A percentile compares a stretch with the other conserved stretches of the same genome.
Conservation (phyloP, 2,329 filamentous ascomycete species). For the Colletotrichum aenigma region DNA sequence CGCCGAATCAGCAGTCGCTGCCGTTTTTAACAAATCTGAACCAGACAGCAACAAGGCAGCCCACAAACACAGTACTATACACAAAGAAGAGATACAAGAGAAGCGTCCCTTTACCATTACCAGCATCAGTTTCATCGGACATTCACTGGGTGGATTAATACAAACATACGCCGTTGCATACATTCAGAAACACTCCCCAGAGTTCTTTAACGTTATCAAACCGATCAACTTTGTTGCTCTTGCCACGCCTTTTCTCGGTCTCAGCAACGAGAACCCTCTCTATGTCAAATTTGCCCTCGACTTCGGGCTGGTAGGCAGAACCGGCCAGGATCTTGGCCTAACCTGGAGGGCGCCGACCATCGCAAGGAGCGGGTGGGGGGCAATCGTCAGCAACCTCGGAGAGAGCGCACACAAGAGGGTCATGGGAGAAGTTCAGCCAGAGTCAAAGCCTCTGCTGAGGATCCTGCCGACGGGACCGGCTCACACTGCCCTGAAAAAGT, state of each 20-base stretch:
- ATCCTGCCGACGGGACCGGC: constrained; percentile 92
- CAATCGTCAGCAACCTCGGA: constrained; percentile 81
- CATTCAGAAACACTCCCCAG: constrained; percentile 92
- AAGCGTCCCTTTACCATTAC: constrained; percentile 79
- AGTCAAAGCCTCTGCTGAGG: constrained; percentile 85
- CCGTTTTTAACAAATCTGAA: constrained; percentile 42
- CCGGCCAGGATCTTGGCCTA: constrained; percentile 91
- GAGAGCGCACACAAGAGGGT: constrained; percentile 67
- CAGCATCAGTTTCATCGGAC: constrained; percentile 93
- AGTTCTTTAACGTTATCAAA: constrained; percentile 85
- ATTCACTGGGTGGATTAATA: constrained; percentile 87
- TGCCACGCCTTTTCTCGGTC: constrained; percentile 84
- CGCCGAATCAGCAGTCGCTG: constrained; percentile 37
- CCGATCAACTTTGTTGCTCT: constrained; percentile 91
- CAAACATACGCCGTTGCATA: constrained; percentile 96
- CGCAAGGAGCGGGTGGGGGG: constrained; percentile 85
- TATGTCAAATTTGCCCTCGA: constrained; percentile 98
- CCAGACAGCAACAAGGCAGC: constrained; percentile 40
- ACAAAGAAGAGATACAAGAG: constrained; percentile 39
- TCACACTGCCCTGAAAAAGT: constrained; percentile 84
- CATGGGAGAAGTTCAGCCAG: constrained; percentile 68
- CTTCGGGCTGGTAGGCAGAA: constrained; percentile 94
- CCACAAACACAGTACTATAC: constrained; percentile 68
- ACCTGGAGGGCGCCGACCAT: constrained; percentile 92
- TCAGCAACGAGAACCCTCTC: constrained; percentile 96